Evolutionary conservation across 2,329 filamentous ascomycete species (phyloP).

Genomic region (Chaetomiaceae sp.): DNA sequence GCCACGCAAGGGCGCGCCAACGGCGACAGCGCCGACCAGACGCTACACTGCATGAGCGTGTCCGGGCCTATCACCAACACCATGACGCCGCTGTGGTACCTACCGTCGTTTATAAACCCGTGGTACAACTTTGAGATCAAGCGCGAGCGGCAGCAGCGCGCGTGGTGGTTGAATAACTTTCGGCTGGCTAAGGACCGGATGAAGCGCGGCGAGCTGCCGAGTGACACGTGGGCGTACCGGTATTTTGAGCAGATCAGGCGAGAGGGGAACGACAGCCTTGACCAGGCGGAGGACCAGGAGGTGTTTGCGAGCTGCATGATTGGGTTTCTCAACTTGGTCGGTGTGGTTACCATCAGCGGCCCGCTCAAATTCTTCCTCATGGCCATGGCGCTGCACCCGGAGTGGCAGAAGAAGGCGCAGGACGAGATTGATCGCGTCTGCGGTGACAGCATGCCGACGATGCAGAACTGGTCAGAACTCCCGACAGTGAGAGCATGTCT

Average conservation of each 20-base stretch:
- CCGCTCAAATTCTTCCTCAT: conserved; percentile 50
- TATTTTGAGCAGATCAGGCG: conserved; percentile 43
- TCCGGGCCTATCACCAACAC: conserved; percentile 49
- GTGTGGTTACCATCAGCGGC: conserved; percentile 47
- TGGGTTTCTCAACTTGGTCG: conserved; percentile 48
- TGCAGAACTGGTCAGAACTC: conserved; percentile 46
- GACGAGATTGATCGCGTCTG: conserved; percentile 55
- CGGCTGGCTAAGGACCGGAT: conserved; percentile 40
- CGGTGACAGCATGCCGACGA: conserved; percentile 49
- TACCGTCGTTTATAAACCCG: conserved; percentile 42
- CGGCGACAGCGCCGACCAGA: conserved; percentile 44
- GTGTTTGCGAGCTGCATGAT: conserved; percentile 48
- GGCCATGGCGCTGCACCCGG: conserved; percentile 49
- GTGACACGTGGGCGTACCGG: conserved; percentile 45
- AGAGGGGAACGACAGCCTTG: conserved; percentile 37
- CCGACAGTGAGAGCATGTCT: conserved; percentile 52
- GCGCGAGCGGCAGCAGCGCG: conserved; percentile 41
- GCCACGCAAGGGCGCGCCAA: conserved; percentile 43
- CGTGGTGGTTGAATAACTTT: conserved; percentile 45
- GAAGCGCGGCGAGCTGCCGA: conserved; percentile 38
- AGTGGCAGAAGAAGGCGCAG: conserved; percentile 50
- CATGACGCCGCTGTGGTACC: conserved; percentile 44
- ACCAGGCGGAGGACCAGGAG: conserved; percentile 42
- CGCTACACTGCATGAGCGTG: conserved; percentile 49
- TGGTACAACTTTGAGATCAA: conserved; percentile 45